Conservation (phyloP, 2,329 filamentous ascomycete species). For the Pseudogymnoascus sp. region DNA sequence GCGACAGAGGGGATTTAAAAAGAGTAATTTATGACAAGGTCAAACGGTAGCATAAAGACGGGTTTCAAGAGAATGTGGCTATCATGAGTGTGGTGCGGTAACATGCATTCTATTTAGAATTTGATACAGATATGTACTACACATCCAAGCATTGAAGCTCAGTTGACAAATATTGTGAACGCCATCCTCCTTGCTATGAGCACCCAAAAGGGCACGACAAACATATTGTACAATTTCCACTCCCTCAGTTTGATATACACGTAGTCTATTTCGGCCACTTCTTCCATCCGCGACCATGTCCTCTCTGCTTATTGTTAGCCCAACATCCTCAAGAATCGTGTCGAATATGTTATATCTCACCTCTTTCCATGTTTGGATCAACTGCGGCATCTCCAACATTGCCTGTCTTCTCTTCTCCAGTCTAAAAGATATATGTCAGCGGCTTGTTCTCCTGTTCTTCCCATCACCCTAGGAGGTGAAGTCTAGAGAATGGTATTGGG, state of each 20-base stretch:
- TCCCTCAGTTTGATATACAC: neutral
- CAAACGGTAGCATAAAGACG: neutral
- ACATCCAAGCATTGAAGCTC: constrained; percentile 6
- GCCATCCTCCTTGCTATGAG: constrained; percentile 9
- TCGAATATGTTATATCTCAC: constrained; percentile 40
- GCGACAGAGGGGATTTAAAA: neutral
- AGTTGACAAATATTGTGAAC: constrained; percentile 3
- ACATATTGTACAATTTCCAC: constrained; percentile 6
- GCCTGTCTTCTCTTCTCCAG: constrained; percentile 85
- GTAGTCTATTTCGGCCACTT: constrained; percentile 53
- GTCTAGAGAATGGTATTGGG: neutral
- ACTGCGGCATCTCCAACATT: constrained; percentile 88
- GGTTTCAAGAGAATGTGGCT: neutral
- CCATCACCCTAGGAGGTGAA: neutral
- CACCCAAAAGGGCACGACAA: neutral
- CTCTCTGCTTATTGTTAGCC: constrained; percentile 44
- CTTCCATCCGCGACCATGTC: constrained; percentile 67
- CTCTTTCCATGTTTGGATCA: constrained; percentile 91
- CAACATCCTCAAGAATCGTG: constrained; percentile 1
- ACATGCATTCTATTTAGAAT: constrained; percentile 7
- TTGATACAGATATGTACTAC: constrained; percentile 1
- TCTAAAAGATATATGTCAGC: constrained; percentile 33
- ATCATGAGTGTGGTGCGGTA: neutral
- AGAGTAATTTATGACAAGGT: neutral
- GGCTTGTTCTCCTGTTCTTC: neutral